Evolutionary conservation across 129 eudicot species (phyloP), one percentile per base, ranked within the genome.

Genomic region (Lactuca saligna): DNA sequence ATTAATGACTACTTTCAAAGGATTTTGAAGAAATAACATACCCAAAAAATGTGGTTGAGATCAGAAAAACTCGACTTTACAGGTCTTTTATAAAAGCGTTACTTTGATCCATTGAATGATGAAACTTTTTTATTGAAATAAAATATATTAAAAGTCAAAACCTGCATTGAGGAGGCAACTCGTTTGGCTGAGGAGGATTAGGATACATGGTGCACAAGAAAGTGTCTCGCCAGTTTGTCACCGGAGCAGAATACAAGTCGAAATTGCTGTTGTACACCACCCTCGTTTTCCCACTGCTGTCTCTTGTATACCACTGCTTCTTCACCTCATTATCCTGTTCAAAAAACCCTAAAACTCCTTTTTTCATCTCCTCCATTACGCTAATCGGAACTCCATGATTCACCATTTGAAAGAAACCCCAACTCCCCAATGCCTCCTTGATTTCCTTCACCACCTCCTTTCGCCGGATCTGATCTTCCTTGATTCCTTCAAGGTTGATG

Each of bases 211-310:
- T 11, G 34, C 71, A 66, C 35, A 12, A 34, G 13, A 68, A 49
- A 7, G 86, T 37, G 61, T 86, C 88, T 66, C 86, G 75, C 88
- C 88, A 86, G 37, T 78, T 84, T 34, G 86, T 75, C 41, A 77
- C 50, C 0, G 65, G 61, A 16, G 84, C 61, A 9, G 54, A 63
- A 20, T 33, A 78, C 32, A 81, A 53, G 70, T 81, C 86, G 7
- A 60, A 75, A 63, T 70, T 81, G 49, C 65, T 71, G 13, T 79
- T 63, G 32, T 67, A 82, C 14, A 57, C 58, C 25, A 81, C 54
- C 46, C 20, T 44, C 54, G 54, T 25, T 39, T 62, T 37, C 67
- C 67, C 61, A 14, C 49, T 66, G 8, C 11, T n/a, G n/a, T 83
- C 77, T 7, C 87, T 65, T 0, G 62, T 57, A 13, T 83, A 79